Evolutionary conservation across 108 stramenopile genomes (phyloP).

Genomic region (Nitzschia sp.): DNA sequence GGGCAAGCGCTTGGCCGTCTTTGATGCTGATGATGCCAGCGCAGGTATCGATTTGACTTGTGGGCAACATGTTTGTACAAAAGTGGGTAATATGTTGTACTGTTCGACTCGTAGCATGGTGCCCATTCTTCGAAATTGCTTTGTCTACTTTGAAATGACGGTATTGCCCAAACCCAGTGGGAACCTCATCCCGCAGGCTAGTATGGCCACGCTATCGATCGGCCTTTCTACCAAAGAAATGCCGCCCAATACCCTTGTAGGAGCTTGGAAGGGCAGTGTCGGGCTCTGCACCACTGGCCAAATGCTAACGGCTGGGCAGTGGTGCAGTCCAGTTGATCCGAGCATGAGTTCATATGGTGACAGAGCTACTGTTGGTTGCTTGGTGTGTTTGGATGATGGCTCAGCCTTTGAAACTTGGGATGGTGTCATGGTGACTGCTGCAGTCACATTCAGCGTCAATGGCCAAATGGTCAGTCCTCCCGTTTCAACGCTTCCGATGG

Average conservation of each 20-base stretch:
- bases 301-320: slow-evolving; percentile 77
- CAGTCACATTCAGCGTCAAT: slow-evolving; percentile 90
- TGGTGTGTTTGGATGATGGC: slow-evolving; percentile 90
- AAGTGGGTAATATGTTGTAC: slow-evolving; percentile 87
- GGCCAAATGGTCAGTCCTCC: slow-evolving; percentile 28
- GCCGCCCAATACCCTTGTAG: slow-evolving; percentile 94
- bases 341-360: slow-evolving; percentile 60
- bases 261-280: slow-evolving; percentile 90
- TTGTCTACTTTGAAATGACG: slow-evolving; percentile 94
- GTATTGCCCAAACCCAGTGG: slow-evolving; percentile 56
- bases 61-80: slow-evolving; percentile 91
- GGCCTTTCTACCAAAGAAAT: slow-evolving; percentile 94
- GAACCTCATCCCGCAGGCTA: slow-evolving; percentile 28
- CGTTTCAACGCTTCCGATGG: slow-evolving; percentile 12
- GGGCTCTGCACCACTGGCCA: slow-evolving; percentile 94
- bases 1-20: slow-evolving; percentile 85
- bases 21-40: slow-evolving; percentile 76
- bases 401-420: slow-evolving; percentile 90
- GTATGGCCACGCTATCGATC: slow-evolving; percentile 75
- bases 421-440: slow-evolving; percentile 83
- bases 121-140: slow-evolving; percentile 90
- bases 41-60: slow-evolving; percentile 80
- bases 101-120: slow-evolving; percentile 86
- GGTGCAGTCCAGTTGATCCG: slow-evolving; percentile 72
- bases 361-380: slow-evolving; percentile 87